phyloP scores from a whole-genome alignment of 2,329 filamentous ascomycete species.

The Pezicula neosporulosa region DNA sequence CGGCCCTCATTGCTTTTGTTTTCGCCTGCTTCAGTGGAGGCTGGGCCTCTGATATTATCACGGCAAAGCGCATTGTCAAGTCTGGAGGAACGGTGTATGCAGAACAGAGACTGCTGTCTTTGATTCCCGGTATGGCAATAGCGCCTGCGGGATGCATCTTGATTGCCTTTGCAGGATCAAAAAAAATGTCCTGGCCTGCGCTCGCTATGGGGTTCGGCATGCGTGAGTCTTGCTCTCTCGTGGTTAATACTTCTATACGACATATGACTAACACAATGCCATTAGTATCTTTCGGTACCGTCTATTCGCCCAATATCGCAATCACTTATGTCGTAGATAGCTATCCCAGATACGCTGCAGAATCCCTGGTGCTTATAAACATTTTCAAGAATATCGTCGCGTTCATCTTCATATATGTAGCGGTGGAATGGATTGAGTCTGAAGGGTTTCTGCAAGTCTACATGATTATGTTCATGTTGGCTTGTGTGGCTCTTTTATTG shows the following conservation, averaged over 20 bases:
- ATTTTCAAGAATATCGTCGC: background rate
- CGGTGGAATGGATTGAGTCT: background rate
- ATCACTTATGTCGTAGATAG: background rate
- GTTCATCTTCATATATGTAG: background rate
- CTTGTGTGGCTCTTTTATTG: background rate
- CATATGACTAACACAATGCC: background rate
- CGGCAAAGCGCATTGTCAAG: background rate
- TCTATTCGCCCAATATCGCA: background rate
- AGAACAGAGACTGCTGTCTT: background rate
- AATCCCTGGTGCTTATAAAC: background rate
- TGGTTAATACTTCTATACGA: background rate
- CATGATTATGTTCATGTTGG: background rate
- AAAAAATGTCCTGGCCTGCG: background rate
- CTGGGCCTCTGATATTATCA: background rate
- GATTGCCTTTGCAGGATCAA: background rate
- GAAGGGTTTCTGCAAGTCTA: background rate
- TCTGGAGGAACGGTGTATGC: background rate
- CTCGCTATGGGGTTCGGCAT: background rate
- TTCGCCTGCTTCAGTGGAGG: background rate
- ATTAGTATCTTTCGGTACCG: background rate
- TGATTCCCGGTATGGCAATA: background rate
- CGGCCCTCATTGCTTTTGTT: background rate
- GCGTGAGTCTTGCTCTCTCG: background rate
- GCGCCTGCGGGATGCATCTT: background rate
- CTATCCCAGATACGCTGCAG: background rate